These are phyloP conservation scores for Insectozyma bohioensis DNA, from an alignment of 1,139 yeast species.

Conservation along the genomic window DNA sequence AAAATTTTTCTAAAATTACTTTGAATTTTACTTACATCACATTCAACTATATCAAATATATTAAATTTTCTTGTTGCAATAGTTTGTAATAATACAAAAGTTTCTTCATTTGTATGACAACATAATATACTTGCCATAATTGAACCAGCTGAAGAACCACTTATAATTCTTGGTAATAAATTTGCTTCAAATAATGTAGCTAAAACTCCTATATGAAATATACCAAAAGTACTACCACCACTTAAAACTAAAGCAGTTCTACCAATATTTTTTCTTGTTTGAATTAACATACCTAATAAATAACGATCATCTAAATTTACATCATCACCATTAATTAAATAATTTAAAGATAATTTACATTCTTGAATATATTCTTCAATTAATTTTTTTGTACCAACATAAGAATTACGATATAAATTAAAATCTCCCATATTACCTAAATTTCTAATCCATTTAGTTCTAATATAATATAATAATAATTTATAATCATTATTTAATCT, in stretches of 20 bases:
- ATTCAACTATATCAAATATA: constrained; percentile 52
- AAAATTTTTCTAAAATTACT: constrained; percentile 41
- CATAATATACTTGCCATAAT: constrained; percentile 89
- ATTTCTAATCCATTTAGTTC: constrained; percentile 85
- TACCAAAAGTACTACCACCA: constrained; percentile 95
- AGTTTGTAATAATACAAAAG: constrained; percentile 52
- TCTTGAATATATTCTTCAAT: constrained; percentile 84
- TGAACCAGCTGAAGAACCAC: constrained; percentile 97
- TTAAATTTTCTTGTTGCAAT: constrained; percentile 62
- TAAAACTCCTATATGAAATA: constrained; percentile 89
- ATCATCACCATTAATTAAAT: constrained; percentile 38
- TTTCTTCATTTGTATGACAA: constrained; percentile 76
- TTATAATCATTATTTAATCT: constrained; percentile 58
- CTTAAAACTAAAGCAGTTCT: constrained; percentile 88
- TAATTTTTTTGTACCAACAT: constrained; percentile 80
- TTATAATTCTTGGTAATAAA: constrained; percentile 81
- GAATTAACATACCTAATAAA: constrained; percentile 75
- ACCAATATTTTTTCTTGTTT: constrained; percentile 89
- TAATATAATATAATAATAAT: constrained; percentile 63
- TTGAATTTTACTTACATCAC: constrained; percentile 32
- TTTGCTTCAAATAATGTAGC: constrained; percentile 73
- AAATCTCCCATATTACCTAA: constrained; percentile 87
- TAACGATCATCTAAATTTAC: constrained; percentile 65
- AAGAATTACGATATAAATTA: constrained; percentile 71
- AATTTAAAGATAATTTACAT: constrained; percentile 63